Percentiles rank a stretch among this genome's conserved stretches.
Conservation (phyloP, 2,329 filamentous ascomycete genomes). For the Xylaria sp. region DNA sequence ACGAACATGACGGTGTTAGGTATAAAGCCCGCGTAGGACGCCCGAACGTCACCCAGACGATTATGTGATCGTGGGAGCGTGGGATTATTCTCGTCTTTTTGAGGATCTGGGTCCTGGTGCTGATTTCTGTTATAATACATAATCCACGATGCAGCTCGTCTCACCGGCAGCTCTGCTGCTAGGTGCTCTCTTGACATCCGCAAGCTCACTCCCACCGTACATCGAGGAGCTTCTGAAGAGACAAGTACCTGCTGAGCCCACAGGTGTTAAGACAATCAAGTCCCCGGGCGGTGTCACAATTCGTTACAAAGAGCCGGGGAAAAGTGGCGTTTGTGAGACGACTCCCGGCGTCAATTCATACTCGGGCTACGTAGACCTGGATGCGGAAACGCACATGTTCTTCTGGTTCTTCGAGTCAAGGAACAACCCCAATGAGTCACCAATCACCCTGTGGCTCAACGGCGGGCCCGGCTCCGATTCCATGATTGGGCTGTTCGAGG, state of each 20-base stretch:
- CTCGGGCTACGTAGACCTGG: conserved; percentile 42
- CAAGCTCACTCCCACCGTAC: conserved; percentile 30
- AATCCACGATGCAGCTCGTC: conserved; percentile 19
- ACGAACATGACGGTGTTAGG: conserved; percentile 5
- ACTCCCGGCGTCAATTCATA: conserved; percentile 58
- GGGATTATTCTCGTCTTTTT: neutral
- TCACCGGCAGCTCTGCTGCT: conserved; percentile 30
- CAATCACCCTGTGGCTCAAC: conserved; percentile 51
- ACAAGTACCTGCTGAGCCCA: conserved; percentile 48
- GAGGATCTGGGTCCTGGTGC: neutral
- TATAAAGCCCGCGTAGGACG: conserved; percentile 12
- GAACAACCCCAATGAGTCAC: conserved; percentile 50
- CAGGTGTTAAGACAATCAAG: conserved; percentile 50
- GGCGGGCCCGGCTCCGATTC: conserved; percentile 62
- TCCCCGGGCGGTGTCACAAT: conserved; percentile 52
- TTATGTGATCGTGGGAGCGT: neutral
- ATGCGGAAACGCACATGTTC: conserved; percentile 46
- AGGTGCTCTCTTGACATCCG: conserved; percentile 22
- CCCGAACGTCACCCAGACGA: neutral
- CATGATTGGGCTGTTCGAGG: conserved; percentile 58
- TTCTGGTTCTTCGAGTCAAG: conserved; percentile 55
- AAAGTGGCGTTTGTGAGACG: conserved; percentile 55
- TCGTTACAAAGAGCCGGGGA: conserved; percentile 57
- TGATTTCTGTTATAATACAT: neutral
- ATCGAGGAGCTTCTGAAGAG: conserved; percentile 37